These are phyloP conservation scores for Agapanthus africanus DNA, from an alignment of 106 monocot species.

Conservation along the genomic window DNA sequence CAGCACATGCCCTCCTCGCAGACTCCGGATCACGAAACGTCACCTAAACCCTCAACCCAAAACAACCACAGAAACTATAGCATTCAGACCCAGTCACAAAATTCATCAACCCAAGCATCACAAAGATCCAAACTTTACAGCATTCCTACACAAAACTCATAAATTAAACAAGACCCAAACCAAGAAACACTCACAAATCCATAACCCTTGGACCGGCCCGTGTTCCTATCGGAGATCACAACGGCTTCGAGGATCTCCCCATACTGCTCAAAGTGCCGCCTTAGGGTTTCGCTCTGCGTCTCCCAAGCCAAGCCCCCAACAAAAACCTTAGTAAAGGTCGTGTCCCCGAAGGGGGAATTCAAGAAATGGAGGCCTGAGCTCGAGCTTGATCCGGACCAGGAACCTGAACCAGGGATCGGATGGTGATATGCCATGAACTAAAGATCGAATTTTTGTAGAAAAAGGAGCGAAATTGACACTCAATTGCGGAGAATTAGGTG, in stretches of 20 bases:
- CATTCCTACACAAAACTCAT: not conserved
- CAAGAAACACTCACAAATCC: constrained; percentile 56
- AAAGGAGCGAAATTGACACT: not conserved
- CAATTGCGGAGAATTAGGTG: not conserved
- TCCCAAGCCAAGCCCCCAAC: constrained; percentile 94
- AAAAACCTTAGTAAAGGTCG: constrained; percentile 91
- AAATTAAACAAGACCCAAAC: not conserved
- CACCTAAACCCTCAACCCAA: constrained; percentile 36
- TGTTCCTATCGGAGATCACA: constrained; percentile 92
- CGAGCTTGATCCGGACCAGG: constrained; percentile 27
- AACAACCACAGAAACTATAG: constrained; percentile 7
- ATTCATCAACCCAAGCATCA: not conserved
- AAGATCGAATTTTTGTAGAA: not conserved
- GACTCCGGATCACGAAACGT: constrained; percentile 50
- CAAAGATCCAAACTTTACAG: not conserved
- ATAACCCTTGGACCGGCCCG: constrained; percentile 89
- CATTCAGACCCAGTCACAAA: not conserved
- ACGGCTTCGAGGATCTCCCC: constrained; percentile 94
- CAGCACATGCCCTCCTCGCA: constrained; percentile 41
- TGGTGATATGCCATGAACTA: constrained; percentile 48
- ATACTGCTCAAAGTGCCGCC: constrained; percentile 91
- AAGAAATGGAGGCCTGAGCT: constrained; percentile 42
- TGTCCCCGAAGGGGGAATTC: constrained; percentile 34
- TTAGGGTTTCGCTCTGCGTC: constrained; percentile 87
- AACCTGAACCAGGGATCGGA: constrained; percentile 30